Conservation (phyloP, 768 basidiomycete species). For the Gloeostereum incarnatum region DNA sequence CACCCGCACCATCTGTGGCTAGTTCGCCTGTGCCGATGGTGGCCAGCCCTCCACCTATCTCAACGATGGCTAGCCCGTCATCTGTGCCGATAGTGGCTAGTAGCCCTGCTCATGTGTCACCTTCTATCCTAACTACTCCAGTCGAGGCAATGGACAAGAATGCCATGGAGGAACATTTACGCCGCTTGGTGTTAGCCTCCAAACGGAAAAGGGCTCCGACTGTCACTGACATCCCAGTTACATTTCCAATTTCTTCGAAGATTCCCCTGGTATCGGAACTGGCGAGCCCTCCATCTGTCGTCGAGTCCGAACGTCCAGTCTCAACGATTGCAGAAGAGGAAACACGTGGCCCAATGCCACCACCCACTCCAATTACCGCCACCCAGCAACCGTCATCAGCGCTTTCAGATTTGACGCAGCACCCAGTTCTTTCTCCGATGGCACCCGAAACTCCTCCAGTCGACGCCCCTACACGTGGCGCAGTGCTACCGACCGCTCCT, state of each 20-base stretch:
- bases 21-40: not conserved
- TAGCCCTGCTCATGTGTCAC: not conserved
- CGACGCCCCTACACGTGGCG: conserved; percentile 7
- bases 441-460: conserved; percentile 5
- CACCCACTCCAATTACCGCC: conserved; percentile 3
- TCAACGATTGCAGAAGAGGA: not conserved
- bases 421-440: too few relatives aligned
- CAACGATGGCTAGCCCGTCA: not conserved
- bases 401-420: too few relatives aligned
- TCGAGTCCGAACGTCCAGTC: not conserved
- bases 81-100: conserved; percentile 2
- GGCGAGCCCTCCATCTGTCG: too few relatives aligned
- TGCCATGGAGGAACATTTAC: conserved; percentile 31
- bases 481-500: not conserved
- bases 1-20: not conserved
- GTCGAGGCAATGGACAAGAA: conserved; percentile 15
- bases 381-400: conserved; percentile 4
- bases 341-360: not conserved
- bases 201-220: conserved; percentile 1
- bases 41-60: not conserved
- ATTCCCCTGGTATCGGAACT: too few relatives aligned
- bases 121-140: not conserved
- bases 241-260: too few relatives aligned
- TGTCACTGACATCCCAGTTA: too few relatives aligned
- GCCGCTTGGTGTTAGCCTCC: conserved; percentile 22